phyloP scores from a whole-genome alignment of 148 eudicot genomes.

The Camellia sinensis region DNA sequence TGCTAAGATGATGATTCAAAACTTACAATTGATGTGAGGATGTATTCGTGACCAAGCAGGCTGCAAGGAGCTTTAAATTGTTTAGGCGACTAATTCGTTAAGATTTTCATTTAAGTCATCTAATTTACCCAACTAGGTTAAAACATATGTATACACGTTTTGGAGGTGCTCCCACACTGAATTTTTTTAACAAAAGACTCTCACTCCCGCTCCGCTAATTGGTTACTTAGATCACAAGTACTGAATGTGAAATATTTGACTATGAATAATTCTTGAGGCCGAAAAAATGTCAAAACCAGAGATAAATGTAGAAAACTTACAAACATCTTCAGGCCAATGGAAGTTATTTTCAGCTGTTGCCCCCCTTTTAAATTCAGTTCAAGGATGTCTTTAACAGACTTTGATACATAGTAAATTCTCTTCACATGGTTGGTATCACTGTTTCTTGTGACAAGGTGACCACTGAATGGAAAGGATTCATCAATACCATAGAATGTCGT shows the following conservation, averaged over 20 bases:
- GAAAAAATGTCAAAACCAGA: background rate
- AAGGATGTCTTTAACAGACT: slow-evolving; percentile 74
- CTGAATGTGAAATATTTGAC: no score
- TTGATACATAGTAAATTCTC: slow-evolving; percentile 87
- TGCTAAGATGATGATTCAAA: background rate
- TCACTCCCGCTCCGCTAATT: no score
- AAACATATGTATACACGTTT: no score
- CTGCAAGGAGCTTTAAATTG: background rate
- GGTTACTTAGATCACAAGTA: no score
- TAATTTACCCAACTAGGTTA: no score
- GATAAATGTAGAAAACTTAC: slow-evolving; percentile 47
- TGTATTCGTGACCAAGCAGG: no score
- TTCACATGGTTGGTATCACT: slow-evolving; percentile 77
- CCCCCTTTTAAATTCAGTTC: slow-evolving; percentile 75
- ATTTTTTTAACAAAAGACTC: no score
- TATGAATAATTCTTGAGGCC: background rate
- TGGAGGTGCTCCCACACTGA: no score
- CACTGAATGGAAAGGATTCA: slow-evolving; percentile 68
- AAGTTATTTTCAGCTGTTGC: slow-evolving; percentile 89
- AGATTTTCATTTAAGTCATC: background rate
- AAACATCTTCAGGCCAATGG: slow-evolving; percentile 98
- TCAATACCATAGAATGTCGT: slow-evolving; percentile 78
- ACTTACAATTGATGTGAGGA: background rate
- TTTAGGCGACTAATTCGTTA: background rate
- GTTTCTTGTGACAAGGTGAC: slow-evolving; percentile 84